Conservation (phyloP, 768 basidiomycete genomes). For the Galerina sulciceps region DNA sequence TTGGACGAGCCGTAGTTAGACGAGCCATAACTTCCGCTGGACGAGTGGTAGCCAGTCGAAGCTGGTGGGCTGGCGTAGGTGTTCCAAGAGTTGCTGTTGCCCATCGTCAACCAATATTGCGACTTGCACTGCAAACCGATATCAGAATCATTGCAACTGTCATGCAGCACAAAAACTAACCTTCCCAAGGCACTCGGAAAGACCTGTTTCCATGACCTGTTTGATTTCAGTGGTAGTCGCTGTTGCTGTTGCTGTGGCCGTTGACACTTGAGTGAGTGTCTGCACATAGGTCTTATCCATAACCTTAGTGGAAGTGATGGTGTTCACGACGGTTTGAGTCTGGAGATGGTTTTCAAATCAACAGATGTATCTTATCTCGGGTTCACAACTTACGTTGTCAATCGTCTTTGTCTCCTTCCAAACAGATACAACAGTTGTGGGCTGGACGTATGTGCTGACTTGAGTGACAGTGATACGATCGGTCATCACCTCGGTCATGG, state of each 20-base stretch:
- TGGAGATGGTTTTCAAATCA: constrained; percentile 24
- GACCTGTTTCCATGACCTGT: constrained; percentile 50
- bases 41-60: constrained; percentile 14
- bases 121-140: constrained; percentile 56
- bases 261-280: constrained; percentile 58
- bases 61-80: constrained; percentile 37
- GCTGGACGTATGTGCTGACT: constrained; percentile 53
- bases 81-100: constrained; percentile 55
- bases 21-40: constrained; percentile 22
- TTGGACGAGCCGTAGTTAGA: constrained; percentile 20
- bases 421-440: constrained; percentile 61
- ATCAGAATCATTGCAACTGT: constrained; percentile 13
- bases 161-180: constrained; percentile 30
- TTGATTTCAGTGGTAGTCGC: constrained; percentile 50
- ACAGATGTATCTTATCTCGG: background rate
- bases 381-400: constrained; percentile 50
- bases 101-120: constrained; percentile 51
- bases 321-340: constrained; percentile 65
- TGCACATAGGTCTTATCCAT: constrained; percentile 50
- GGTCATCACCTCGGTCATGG: constrained; percentile 57
- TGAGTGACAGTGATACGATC: constrained; percentile 58
- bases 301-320: constrained; percentile 55
- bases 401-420: constrained; percentile 59
- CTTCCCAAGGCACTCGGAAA: constrained; percentile 56
- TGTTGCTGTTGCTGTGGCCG: constrained; percentile 51